Base-by-base conservation (phyloP, 78 protist genomes). In the Speleostelium caveatum region DNA sequence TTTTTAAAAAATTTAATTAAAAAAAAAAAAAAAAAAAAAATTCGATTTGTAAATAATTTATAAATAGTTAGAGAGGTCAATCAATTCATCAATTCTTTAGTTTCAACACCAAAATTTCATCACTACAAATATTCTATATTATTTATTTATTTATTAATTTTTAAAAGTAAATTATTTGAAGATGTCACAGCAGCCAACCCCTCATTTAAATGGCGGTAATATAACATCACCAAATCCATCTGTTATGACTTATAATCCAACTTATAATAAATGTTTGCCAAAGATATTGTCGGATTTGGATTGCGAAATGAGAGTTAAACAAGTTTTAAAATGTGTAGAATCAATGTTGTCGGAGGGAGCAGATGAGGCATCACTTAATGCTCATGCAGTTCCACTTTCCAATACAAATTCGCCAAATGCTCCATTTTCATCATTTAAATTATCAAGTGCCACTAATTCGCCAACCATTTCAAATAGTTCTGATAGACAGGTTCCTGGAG, bases 221-320 rank as follows among this genome's bases (percentile, higher is more conserved):
- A 49, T 36, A 8, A 4, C 73, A 22, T 24, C n/a, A 33, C 19
- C 73, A 3, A 76, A 76, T 62, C 86, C 86, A 38, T 76, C 86
- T 21, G 86, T 76, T 42, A 79, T 79, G 89, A 79, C 89, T 21
- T 65, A 79, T 39, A 79, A 79, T 56, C 89, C 89, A 33, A 79
- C 89, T 1, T 79, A 79, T 79, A 79, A 79, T 39, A 79, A 79
- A 58, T 79, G 89, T 55, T 28, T 79, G 39, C 89, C 89, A 53
- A 79, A 79, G 42, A 79, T 79, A 10, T 42, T 79, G 19, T 67
- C 77, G 30, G 89, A 79, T 53, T 72, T 68, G 24, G 89, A 79
- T 55, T 79, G 89, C 28, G 89, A 79, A 59, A 79, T 79, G 89
- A 35, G 89, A 36, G 89, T 79, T 42, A 79, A 79, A 59, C 89